These are phyloP conservation scores for Castanea mollissima DNA, from an alignment of 306 rosid species.

Conservation along the genomic window DNA sequence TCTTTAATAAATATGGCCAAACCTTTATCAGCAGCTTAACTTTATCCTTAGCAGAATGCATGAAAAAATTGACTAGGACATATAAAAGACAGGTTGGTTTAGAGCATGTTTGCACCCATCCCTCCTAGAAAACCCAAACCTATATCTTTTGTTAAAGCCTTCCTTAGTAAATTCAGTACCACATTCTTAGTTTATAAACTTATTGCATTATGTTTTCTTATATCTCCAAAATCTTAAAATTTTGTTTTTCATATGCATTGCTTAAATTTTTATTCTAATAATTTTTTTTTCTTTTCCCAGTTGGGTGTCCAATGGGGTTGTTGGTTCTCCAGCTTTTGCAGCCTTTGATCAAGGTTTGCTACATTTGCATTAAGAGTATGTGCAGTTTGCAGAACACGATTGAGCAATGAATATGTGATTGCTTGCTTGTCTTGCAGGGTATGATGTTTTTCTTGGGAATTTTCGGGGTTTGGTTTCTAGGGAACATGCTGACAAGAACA, in stretches of 20 bases:
- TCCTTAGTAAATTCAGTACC: neutral
- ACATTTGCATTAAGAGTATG: constrained; percentile 11
- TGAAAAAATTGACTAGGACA: too few species aligned
- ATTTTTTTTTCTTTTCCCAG: constrained; percentile 37
- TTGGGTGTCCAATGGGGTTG: constrained; percentile 97
- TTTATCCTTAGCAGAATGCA: neutral
- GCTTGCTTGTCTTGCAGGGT: constrained; percentile 49
- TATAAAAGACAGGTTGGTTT: neutral
- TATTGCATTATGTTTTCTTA: neutral
- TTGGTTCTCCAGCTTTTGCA: constrained; percentile 98
- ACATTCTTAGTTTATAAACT: neutral
- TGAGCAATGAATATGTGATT: constrained; percentile 8
- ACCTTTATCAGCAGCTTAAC: neutral
- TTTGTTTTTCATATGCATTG: neutral
- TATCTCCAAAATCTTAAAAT: neutral
- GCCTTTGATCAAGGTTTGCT: constrained; percentile 91
- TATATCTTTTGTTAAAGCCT: neutral
- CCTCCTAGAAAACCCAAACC: neutral
- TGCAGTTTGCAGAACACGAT: neutral
- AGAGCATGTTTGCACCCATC: neutral
- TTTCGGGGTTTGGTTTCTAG: constrained; percentile 84
- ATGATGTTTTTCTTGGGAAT: constrained; percentile 85
- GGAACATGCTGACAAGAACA: constrained; percentile 67
- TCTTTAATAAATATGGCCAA: neutral
- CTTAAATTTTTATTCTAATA: constrained; percentile 5